A percentile compares a stretch with the other conserved stretches of the same genome.
phyloP scores from a whole-genome alignment of 176 grass and related monocot species.

The Saccharum officinarum region DNA sequence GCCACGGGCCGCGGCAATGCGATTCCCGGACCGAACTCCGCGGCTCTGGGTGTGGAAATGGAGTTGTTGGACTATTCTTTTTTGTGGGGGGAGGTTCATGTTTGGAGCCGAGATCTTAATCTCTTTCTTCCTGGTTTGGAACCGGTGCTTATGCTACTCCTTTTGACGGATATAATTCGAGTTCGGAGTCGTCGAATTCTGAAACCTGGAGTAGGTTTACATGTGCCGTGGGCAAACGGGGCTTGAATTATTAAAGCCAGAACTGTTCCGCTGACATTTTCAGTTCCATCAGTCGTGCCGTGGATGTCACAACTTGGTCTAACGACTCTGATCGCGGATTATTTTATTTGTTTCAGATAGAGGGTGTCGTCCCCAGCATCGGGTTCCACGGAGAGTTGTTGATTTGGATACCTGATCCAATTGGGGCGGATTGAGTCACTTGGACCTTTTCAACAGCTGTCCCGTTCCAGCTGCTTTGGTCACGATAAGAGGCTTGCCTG shows the following conservation, averaged over 20 bases:
- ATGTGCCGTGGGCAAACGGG: conserved; percentile 1
- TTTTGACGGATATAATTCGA: background rate
- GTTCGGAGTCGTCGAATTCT: background rate
- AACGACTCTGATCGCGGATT: conserved; percentile 25
- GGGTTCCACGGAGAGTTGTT: conserved; percentile 42
- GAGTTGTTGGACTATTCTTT: background rate
- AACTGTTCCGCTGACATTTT: conserved; percentile 12
- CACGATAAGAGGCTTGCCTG: conserved; percentile 19
- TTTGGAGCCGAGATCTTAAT: conserved; percentile 31
- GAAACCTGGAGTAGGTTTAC: conserved; percentile 9
- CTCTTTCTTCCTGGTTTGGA: background rate
- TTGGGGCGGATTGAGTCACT: conserved; percentile 31
- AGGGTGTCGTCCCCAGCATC: conserved; percentile 28
- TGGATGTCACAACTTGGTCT: conserved; percentile 20
- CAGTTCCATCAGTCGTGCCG: background rate
- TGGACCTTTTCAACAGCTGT: conserved; percentile 40
- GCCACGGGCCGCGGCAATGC: conserved; percentile 20
- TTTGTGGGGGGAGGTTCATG: background rate
- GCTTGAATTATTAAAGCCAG: background rate
- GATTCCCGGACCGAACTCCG: conserved; percentile 33
- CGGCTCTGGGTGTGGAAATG: background rate
- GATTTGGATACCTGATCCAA: conserved; percentile 33
- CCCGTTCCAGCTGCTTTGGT: background rate
- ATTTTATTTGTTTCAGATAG: conserved; percentile 34
- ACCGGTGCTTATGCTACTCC: background rate